These are phyloP conservation scores for Phoma sp. DNA, from an alignment of 2,329 filamentous ascomycete species.

Conservation along the genomic window DNA sequence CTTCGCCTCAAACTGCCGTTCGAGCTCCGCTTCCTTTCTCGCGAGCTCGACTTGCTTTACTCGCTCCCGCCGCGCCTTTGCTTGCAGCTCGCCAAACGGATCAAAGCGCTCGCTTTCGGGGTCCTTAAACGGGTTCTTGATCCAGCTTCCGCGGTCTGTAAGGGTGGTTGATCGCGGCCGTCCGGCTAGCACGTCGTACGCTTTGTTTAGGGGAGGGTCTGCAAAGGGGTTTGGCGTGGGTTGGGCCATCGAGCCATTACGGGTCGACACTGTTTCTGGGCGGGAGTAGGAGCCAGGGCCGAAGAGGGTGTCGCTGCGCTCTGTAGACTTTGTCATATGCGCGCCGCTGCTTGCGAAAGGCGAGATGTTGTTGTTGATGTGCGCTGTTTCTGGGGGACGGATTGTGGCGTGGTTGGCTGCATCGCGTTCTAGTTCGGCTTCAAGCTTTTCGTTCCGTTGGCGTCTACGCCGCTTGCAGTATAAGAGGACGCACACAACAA, in stretches of 20 bases:
- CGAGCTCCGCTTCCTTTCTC: conserved; percentile 29
- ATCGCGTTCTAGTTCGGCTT: conserved; percentile 37
- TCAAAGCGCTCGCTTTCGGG: conserved; percentile 46
- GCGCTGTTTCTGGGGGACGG: conserved; percentile 31
- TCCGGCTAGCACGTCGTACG: conserved; percentile 44
- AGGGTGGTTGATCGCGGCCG: conserved; percentile 44
- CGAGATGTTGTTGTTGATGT: conserved; percentile 20
- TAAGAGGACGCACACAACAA: conserved; percentile 31
- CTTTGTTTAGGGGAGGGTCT: conserved; percentile 46
- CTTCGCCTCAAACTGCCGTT: conserved; percentile 31
- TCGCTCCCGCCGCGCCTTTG: conserved; percentile 40
- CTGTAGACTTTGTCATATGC: conserved; percentile 34
- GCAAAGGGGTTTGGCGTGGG: conserved; percentile 47
- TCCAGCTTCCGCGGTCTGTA: conserved; percentile 45
- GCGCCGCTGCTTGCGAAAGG: conserved; percentile 18
- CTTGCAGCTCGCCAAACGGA: conserved; percentile 47
- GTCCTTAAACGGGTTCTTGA: conserved; percentile 45
- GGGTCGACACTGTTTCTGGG: conserved; percentile 45
- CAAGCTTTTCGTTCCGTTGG: conserved; percentile 22
- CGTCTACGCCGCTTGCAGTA: conserved; percentile 37
- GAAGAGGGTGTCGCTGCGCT: conserved; percentile 38
- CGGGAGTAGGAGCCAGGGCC: conserved; percentile 35
- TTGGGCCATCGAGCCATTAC: conserved; percentile 28
- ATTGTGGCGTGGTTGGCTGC: conserved; percentile 32
- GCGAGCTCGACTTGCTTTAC: conserved; percentile 35